Evolutionary conservation across 1,139 yeast genomes (phyloP).

Genomic region (Pichia sp.): DNA sequence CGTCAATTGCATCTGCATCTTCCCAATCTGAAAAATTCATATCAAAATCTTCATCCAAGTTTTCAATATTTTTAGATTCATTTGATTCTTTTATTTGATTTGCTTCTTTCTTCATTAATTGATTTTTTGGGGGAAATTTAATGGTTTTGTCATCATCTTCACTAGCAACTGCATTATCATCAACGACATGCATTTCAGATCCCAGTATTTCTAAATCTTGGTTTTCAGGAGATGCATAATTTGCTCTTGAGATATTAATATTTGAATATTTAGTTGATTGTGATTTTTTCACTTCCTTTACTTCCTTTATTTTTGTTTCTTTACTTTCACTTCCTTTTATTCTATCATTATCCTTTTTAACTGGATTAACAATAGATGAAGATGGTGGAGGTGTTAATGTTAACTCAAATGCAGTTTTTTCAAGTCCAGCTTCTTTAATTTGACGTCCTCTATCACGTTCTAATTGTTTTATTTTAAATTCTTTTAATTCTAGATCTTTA

Average conservation of each 20-base stretch:
- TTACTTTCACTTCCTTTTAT: no score
- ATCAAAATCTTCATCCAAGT: conserved; percentile 8
- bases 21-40: conserved; percentile 22
- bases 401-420: conserved; percentile 10
- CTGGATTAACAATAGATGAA: no score
- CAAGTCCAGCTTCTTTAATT: conserved; percentile 10
- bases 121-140: not conserved
- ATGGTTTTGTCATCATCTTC: not conserved
- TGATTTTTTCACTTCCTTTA: no score
- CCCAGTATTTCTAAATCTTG: no score
- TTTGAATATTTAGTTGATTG: no score
- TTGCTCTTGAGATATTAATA: no score
- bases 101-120: not conserved
- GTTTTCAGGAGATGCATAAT: no score
- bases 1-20: conserved; percentile 16
- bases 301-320: no score
- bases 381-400: conserved; percentile 5
- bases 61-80: no score
- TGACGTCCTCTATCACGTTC: conserved; percentile 1
- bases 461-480: not conserved
- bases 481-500: not conserved
- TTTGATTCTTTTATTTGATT: no score
- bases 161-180: not conserved
- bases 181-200: no score
- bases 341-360: no score